Conservation (phyloP, 345 rosid genomes). For the Linum trigynum region DNA sequence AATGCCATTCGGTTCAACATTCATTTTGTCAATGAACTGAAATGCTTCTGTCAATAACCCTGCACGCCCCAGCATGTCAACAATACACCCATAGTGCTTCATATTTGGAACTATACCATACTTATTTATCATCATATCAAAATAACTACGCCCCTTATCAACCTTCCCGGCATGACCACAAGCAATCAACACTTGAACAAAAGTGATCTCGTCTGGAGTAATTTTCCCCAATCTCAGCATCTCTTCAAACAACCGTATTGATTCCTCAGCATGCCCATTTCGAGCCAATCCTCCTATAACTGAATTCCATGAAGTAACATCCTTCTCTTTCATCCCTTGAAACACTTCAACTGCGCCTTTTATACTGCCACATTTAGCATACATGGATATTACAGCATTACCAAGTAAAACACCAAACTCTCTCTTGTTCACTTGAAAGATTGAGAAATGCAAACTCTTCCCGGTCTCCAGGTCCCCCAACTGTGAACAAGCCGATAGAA, state of each 20-base stretch:
- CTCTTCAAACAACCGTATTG: slow-evolving; percentile 38
- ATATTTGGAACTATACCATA: slow-evolving; percentile 49
- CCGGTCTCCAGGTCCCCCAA: slow-evolving; percentile 54
- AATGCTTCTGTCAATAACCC: slow-evolving; percentile 53
- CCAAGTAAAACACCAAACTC: slow-evolving; percentile 30
- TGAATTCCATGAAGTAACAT: slow-evolving; percentile 60
- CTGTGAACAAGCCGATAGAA: slow-evolving; percentile 55
- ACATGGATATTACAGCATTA: slow-evolving; percentile 61
- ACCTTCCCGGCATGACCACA: slow-evolving; percentile 60
- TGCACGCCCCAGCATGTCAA: slow-evolving; percentile 58
- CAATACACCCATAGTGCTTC: slow-evolving; percentile 68
- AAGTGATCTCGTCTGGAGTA: slow-evolving; percentile 54
- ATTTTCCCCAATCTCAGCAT: slow-evolving; percentile 39
- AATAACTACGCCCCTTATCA: slow-evolving; percentile 44
- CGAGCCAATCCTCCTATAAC: slow-evolving; percentile 55
- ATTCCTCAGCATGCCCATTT: slow-evolving; percentile 45
- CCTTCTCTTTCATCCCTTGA: slow-evolving; percentile 38
- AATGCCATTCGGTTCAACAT: slow-evolving; percentile 45
- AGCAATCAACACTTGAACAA: slow-evolving; percentile 55
- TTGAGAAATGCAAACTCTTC: slow-evolving; percentile 36
- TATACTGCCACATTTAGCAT: slow-evolving; percentile 60
- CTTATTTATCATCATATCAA: slow-evolving; percentile 38
- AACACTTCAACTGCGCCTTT: slow-evolving; percentile 47
- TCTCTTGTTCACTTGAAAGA: slow-evolving; percentile 28
- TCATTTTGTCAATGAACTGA: slow-evolving; percentile 45